phyloP scores from a whole-genome alignment of 139 green algal species.

The Asterochloris erici region DNA sequence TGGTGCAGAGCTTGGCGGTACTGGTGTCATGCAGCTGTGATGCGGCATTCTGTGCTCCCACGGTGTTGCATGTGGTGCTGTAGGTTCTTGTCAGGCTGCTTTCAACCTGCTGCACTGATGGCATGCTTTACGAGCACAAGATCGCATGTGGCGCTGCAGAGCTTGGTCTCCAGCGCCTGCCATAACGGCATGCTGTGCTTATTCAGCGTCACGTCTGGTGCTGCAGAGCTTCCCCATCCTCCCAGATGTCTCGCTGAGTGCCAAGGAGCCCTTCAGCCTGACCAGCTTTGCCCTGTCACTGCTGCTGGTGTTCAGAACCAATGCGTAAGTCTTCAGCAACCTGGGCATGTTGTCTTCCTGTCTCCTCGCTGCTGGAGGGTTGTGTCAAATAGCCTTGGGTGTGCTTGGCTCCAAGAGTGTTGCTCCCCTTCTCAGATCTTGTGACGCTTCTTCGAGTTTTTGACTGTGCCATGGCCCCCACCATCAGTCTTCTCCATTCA shows the following conservation, averaged over 20 bases:
- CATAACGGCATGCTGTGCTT: not conserved
- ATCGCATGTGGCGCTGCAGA: not conserved
- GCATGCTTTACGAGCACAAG: not conserved
- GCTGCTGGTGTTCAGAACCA: slow-evolving; percentile 38
- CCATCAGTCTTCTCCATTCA: too few species aligned
- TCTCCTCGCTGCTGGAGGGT: too few species aligned
- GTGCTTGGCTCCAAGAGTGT: too few species aligned
- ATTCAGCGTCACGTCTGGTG: not conserved
- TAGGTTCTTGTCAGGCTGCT: not conserved
- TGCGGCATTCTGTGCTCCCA: too few species aligned
- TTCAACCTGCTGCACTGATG: not conserved
- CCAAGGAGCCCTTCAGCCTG: slow-evolving; percentile 33
- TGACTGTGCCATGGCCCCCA: too few species aligned
- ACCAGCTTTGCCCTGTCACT: slow-evolving; percentile 53
- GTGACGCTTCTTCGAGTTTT: too few species aligned
- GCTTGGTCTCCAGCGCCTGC: not conserved
- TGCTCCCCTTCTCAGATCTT: too few species aligned
- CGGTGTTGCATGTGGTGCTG: not conserved
- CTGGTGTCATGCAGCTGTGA: too few species aligned
- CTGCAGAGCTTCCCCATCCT: not conserved
- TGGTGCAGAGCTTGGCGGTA: too few species aligned
- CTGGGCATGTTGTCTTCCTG: too few species aligned
- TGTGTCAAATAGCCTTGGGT: too few species aligned
- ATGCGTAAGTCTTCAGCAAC: not conserved
- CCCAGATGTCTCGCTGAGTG: not conserved